Evolutionary conservation across 805 yeast species (phyloP).

Genomic region (Jamesozyma gamospora): DNA sequence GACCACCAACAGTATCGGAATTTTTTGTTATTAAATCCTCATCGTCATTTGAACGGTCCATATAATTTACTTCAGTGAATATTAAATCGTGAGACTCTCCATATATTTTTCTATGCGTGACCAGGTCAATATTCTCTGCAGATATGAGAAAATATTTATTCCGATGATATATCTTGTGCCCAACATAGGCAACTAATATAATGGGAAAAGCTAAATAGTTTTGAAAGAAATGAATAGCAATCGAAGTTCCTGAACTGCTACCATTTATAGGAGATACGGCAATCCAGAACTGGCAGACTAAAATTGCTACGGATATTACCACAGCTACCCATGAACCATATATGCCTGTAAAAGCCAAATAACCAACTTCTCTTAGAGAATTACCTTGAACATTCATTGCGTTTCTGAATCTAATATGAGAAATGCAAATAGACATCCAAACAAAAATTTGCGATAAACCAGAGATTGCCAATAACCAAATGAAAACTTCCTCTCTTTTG

Average conservation of each 20-base stretch:
- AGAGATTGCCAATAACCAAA: constrained; percentile 69
- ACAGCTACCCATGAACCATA: constrained; percentile 49
- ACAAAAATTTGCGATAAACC: constrained; percentile 71
- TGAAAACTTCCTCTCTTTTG: constrained; percentile 48
- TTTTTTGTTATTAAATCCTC: background rate
- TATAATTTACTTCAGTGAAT: background rate
- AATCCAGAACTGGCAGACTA: constrained; percentile 63
- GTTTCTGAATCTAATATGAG: constrained; percentile 58
- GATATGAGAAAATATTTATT: constrained; percentile 28
- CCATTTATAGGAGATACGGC: constrained; percentile 47
- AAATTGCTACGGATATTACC: constrained; percentile 39
- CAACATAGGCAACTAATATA: constrained; percentile 35
- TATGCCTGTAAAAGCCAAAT: constrained; percentile 47
- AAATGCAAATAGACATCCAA: constrained; percentile 65
- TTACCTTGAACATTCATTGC: constrained; percentile 46
- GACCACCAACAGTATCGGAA: background rate
- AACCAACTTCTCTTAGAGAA: constrained; percentile 45
- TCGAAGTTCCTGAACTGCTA: constrained; percentile 17
- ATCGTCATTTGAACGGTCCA: background rate
- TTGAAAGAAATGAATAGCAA: constrained; percentile 38
- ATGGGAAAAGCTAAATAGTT: constrained; percentile 40
- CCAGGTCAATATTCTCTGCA: constrained; percentile 43
- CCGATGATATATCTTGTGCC: constrained; percentile 35
- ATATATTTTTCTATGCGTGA: background rate
- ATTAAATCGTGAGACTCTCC: background rate